Conservation (phyloP, 345 rosid genomes). For the Populus deltoides region DNA sequence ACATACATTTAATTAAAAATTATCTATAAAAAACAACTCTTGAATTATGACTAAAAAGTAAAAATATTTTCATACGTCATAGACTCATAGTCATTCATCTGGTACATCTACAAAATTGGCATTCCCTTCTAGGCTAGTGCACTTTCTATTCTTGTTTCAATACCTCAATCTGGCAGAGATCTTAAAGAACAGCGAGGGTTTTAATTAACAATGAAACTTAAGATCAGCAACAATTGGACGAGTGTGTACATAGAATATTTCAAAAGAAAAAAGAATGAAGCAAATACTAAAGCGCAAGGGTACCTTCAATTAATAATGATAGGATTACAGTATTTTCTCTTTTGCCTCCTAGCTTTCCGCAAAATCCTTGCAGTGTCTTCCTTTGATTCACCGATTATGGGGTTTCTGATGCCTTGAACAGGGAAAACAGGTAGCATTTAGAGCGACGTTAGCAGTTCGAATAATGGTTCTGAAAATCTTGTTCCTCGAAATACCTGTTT, state of each 20-base stretch:
- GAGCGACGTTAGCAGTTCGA: not conserved
- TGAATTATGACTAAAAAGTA: no score
- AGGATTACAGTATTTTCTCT: slow-evolving; percentile 50
- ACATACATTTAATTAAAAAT: no score
- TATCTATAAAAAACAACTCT: no score
- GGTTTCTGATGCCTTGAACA: slow-evolving; percentile 18
- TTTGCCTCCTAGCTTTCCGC: slow-evolving; percentile 74
- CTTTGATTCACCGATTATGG: slow-evolving; percentile 45
- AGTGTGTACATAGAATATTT: not conserved
- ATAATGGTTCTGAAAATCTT: not conserved
- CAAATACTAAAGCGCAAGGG: not conserved
- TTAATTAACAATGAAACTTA: not conserved
- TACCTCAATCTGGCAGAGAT: not conserved
- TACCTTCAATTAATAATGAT: slow-evolving; percentile 77
- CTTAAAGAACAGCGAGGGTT: not conserved
- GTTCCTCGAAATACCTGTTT: slow-evolving; percentile 42
- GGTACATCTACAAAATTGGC: not conserved
- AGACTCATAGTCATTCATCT: not conserved
- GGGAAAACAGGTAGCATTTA: slow-evolving; percentile 6
- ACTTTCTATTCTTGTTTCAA: not conserved
- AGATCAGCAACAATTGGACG: not conserved
- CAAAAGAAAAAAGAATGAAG: not conserved
- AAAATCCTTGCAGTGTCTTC: slow-evolving; percentile 63
- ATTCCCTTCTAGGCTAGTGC: not conserved
- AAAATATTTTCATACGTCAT: no score